These are phyloP conservation scores for Venturia asperata DNA, from an alignment of 2,329 filamentous ascomycete genomes.

Conservation along the genomic window DNA sequence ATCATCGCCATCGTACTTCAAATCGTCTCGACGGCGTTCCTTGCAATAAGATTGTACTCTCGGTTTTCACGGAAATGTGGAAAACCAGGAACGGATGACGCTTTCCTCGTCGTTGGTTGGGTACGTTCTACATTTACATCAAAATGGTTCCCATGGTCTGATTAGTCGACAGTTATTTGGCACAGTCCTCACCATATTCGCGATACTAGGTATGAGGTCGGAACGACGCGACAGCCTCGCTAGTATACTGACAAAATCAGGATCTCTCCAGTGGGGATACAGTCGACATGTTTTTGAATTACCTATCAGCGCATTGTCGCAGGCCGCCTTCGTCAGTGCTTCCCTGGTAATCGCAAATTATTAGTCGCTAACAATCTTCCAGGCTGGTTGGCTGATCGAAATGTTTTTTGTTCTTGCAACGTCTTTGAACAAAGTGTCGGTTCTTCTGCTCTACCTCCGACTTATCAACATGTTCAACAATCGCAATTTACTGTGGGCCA, in stretches of 20 bases:
- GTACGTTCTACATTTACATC: background rate
- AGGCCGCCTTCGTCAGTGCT: conserved; percentile 23
- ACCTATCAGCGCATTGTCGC: conserved; percentile 20
- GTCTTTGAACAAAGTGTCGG: conserved; percentile 32
- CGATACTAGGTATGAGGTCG: background rate
- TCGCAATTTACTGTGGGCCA: conserved; percentile 25
- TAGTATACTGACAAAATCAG: conserved; percentile 15
- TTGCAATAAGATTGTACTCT: conserved; percentile 8
- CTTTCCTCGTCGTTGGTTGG: conserved; percentile 14
- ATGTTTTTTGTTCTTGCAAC: conserved; percentile 30
- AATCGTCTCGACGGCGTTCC: background rate
- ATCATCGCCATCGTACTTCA: conserved; percentile 12
- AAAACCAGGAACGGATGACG: conserved; percentile 11
- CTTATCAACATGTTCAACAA: conserved; percentile 27
- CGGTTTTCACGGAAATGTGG: conserved; percentile 1
- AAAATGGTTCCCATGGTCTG: background rate
- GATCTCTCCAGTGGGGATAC: conserved; percentile 26
- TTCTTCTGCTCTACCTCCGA: conserved; percentile 33
- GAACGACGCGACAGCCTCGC: background rate
- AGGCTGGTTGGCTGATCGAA: conserved; percentile 30
- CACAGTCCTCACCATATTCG: conserved; percentile 5
- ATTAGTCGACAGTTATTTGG: conserved; percentile 5
- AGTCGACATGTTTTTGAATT: conserved; percentile 33
- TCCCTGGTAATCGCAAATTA: background rate
- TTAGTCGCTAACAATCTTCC: background rate